A percentile compares a stretch with the other conserved stretches of the same genome.
These are phyloP conservation scores for Papilionanthe hybrid DNA, from an alignment of 116 monocot genomes.

Conservation along the genomic window DNA sequence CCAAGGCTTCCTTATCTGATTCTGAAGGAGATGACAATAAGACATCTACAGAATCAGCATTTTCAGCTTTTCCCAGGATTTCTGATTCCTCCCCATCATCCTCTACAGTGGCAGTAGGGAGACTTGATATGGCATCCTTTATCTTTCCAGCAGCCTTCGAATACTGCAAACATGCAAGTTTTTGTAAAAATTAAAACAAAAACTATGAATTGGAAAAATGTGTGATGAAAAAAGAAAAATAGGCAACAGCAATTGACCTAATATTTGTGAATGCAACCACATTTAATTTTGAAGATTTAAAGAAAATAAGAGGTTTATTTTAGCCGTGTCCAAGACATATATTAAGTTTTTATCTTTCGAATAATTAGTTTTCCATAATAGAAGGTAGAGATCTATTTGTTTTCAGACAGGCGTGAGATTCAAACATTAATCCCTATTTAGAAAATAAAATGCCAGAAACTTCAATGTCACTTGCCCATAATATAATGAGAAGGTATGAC, in stretches of 20 bases:
- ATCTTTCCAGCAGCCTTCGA: conserved; percentile 92
- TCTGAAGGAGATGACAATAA: conserved; percentile 5
- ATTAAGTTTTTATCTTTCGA: not conserved
- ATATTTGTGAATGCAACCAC: not conserved
- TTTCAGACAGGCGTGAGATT: no score
- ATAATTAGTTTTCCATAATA: not conserved
- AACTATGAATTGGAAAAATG: no score
- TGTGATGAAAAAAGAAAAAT: no score
- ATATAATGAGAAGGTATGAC: not conserved
- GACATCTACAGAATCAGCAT: conserved; percentile 12
- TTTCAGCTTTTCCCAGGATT: conserved; percentile 35
- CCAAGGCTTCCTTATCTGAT: conserved; percentile 30
- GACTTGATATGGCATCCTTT: conserved; percentile 78
- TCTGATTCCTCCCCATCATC: conserved; percentile 79
- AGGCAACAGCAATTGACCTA: no score
- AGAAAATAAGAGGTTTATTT: not conserved
- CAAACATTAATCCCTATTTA: not conserved
- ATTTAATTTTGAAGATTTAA: not conserved
- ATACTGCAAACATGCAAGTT: conserved; percentile 35
- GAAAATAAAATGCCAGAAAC: not conserved
- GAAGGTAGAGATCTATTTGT: not conserved
- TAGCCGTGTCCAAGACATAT: not conserved
- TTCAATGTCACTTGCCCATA: not conserved
- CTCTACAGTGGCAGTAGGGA: conserved; percentile 59
- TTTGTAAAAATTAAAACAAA: no score